Percentiles rank a stretch among this genome's conserved stretches.
Evolutionary conservation across 345 rosid genomes (phyloP).

Genomic region (Erysimum cheiranthoides): DNA sequence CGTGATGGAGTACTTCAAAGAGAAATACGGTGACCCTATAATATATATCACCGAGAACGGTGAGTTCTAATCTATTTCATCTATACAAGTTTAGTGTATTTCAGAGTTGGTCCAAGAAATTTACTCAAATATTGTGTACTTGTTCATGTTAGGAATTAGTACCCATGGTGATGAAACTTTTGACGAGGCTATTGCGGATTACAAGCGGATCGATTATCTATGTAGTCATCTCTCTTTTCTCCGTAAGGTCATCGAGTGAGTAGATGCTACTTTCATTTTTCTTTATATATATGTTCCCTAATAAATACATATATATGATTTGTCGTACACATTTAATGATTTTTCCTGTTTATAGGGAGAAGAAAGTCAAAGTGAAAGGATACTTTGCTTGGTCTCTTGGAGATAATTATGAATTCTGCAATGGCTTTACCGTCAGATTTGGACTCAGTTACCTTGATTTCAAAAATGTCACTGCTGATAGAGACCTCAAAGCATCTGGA

Average conservation of each 20-base stretch:
- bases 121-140: not conserved
- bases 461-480: conserved; percentile 20
- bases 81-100: not conserved
- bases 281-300: no score
- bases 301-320: not conserved
- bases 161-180: not conserved
- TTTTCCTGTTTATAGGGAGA: conserved; percentile 18
- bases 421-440: conserved; percentile 27
- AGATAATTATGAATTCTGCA: conserved; percentile 33
- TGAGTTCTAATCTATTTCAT: not conserved
- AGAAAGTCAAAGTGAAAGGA: conserved; percentile 13
- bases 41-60: conserved; percentile 39
- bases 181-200: not conserved
- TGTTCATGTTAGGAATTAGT: conserved; percentile 16
- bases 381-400: conserved; percentile 38
- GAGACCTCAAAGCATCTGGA: conserved; percentile 31
- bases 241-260: conserved; percentile 35
- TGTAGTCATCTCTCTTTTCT: conserved; percentile 41
- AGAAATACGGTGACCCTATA: conserved; percentile 10
- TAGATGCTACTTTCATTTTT: not conserved
- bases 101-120: not conserved
- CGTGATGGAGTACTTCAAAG: conserved; percentile 23
- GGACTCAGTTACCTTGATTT: conserved; percentile 36
- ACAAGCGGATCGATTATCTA: conserved; percentile 29
- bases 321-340: not conserved